Conservation (phyloP, 192 early-diverging fungal species). For the Piromyces sp. region DNA sequence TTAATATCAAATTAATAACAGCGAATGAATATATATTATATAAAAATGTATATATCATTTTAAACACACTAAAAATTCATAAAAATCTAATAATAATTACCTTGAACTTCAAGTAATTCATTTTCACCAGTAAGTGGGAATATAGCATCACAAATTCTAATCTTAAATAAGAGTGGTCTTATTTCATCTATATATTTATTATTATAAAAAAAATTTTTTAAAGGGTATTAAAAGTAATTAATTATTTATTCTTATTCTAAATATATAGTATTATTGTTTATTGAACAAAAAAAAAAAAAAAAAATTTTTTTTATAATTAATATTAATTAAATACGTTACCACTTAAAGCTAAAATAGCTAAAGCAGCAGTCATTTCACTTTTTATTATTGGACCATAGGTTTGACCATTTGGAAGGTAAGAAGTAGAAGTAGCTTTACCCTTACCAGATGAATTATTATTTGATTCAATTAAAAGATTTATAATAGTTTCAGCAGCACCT, state of each 20-base stretch:
- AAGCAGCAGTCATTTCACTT: slow-evolving; percentile 66
- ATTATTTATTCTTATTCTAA: no score
- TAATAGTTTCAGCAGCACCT: slow-evolving; percentile 59
- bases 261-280: no score
- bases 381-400: slow-evolving; percentile 39
- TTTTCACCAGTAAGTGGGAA: slow-evolving; percentile 21
- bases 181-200: slow-evolving; percentile 38
- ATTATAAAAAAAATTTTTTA: no score
- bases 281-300: no score
- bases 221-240: no score
- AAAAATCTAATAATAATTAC: slow-evolving; percentile 37
- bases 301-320: no score
- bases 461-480: slow-evolving; percentile 17
- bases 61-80: no score
- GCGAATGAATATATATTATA: no score
- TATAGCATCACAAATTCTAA: slow-evolving; percentile 51
- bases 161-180: slow-evolving; percentile 38
- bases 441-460: neutral
- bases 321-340: slow-evolving; percentile 2
- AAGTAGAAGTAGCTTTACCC: neutral
- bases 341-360: slow-evolving; percentile 59
- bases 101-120: slow-evolving; percentile 41
- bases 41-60: no score
- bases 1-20: no score
- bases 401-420: neutral